Percentiles rank a stretch among this genome's conserved stretches.
These are phyloP conservation scores for Coccomyxa sp. DNA, from an alignment of 139 green algal genomes.

Conservation along the genomic window DNA sequence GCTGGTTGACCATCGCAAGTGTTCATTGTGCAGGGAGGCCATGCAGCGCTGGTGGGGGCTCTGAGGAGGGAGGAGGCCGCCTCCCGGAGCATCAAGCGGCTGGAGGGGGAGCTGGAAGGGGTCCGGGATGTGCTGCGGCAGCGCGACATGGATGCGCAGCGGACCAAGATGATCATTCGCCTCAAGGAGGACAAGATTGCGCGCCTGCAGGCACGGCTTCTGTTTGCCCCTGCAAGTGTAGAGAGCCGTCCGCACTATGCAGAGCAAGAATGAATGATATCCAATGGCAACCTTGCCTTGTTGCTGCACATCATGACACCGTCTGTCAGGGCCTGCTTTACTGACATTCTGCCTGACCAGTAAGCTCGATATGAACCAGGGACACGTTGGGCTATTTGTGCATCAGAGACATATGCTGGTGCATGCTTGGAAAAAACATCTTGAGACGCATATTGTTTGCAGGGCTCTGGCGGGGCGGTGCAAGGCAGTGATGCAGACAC, in stretches of 20 bases:
- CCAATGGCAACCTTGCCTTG: too few relatives aligned
- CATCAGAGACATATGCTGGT: too few relatives aligned
- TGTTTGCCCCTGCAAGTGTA: not conserved
- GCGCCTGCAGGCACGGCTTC: slow-evolving; percentile 20
- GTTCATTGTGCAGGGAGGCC: slow-evolving; percentile 23
- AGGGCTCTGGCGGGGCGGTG: not conserved
- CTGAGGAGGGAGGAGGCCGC: slow-evolving; percentile 37
- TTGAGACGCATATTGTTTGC: not conserved
- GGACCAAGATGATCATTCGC: slow-evolving; percentile 40
- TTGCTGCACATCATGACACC: not conserved
- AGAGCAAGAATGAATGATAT: not conserved
- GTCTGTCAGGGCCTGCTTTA: too few relatives aligned
- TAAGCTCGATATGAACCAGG: too few relatives aligned
- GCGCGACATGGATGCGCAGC: slow-evolving; percentile 44
- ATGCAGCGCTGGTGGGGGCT: slow-evolving; percentile 30
- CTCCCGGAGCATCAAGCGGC: slow-evolving; percentile 20
- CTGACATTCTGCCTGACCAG: too few relatives aligned
- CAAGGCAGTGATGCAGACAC: not conserved
- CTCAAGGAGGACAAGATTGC: slow-evolving; percentile 41
- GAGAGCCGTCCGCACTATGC: not conserved
- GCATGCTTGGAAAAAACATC: too few relatives aligned
- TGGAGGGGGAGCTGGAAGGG: slow-evolving; percentile 42
- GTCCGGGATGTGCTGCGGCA: slow-evolving; percentile 39
- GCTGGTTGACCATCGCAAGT: too few relatives aligned
- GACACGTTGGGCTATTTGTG: too few relatives aligned